Evolutionary conservation across 2,329 filamentous ascomycete genomes (phyloP), one percentile per base, ranked within the genome.

Genomic region (Rutstroemia sp.): DNA sequence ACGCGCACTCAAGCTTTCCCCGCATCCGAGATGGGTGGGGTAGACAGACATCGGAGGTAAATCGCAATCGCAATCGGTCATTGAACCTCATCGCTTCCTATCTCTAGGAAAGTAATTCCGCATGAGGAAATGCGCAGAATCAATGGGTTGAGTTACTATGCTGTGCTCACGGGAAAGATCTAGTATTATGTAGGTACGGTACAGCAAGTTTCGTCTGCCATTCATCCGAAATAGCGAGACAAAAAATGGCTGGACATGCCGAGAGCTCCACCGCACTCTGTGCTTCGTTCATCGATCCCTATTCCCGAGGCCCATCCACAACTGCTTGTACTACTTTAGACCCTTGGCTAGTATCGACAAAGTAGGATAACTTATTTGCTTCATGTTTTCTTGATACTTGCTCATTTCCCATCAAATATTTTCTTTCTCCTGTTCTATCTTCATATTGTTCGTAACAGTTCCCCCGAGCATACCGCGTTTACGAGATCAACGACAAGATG

Each of bases 401-500:
- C 19, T 42, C 8, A 30, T 16, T 27, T 3, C 16, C 34, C 19
- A 9, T 38, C 39, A 37, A 16, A 39, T 14, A 37, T 16, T 16
- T 4, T 9, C 4, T 21, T 23, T 42, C 10, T 30, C 27, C 27
- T 30, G 4, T 30, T 30, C 8, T 12, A 30, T 25, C 39, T 21
- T 16, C 3, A 38, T 16, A 14, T 7, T 16, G 12, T 2, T 41
- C 19, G 23, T 18, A 2, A 23, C 30, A 21, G 7, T 6, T 18
- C 21, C 30, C 7, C 38, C 23, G 50, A 49, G n/a, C 16, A 50
- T 42, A 27, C 9, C 1, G 41, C 39, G 19, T 42, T 49, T 34
- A 42, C 21, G 39, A 34, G 42, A 54, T 23, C 50, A 46, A 37
- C 57, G 25, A 51, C 49, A 63, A 59, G 16, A 70, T 69, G 67